A percentile compares a stretch with the other conserved stretches of the same genome.
Evolutionary conservation across 768 basidiomycete species (phyloP).

Genomic region (Tricholoma hemisulphureum): DNA sequence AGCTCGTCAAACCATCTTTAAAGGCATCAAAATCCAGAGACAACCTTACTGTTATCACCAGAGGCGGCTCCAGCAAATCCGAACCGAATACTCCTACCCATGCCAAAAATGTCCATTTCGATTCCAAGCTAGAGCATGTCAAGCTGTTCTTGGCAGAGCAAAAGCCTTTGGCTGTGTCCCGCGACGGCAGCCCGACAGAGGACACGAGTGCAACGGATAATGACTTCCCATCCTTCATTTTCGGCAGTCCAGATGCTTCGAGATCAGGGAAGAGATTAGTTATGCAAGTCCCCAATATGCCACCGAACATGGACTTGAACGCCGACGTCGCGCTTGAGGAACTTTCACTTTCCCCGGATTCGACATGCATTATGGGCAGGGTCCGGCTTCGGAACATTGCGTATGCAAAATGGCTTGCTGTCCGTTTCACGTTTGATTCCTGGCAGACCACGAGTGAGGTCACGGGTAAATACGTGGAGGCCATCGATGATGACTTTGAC

Average conservation of each 20-base stretch:
- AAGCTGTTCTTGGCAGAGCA: conserved; percentile 95
- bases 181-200: conserved; percentile 85
- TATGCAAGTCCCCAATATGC: conserved; percentile 72
- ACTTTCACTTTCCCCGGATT: conserved; percentile 51
- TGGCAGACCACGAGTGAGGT: conserved; percentile 98
- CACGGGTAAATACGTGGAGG: conserved; percentile 62
- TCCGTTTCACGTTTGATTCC: conserved; percentile 89
- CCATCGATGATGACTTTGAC: conserved; percentile 56
- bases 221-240: conserved; percentile 72
- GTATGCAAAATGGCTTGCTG: conserved; percentile 82
- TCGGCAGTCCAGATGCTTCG: conserved; percentile 38
- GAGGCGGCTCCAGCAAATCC: conserved; percentile 54
- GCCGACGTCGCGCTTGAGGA: conserved; percentile 55
- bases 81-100: conserved; percentile 79
- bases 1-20: conserved; percentile 88
- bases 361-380: conserved; percentile 61
- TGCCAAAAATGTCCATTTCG: conserved; percentile 89
- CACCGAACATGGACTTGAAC: conserved; percentile 35
- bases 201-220: conserved; percentile 79
- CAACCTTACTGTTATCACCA: conserved; percentile 52
- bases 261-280: conserved; percentile 39
- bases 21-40: conserved; percentile 63
- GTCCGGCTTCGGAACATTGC: conserved; percentile 83
- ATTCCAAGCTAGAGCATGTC: conserved; percentile 87
- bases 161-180: conserved; percentile 89